Evolutionary conservation across 352 stramenopile genomes (phyloP).

Genomic region (Globisporangium parvum): DNA sequence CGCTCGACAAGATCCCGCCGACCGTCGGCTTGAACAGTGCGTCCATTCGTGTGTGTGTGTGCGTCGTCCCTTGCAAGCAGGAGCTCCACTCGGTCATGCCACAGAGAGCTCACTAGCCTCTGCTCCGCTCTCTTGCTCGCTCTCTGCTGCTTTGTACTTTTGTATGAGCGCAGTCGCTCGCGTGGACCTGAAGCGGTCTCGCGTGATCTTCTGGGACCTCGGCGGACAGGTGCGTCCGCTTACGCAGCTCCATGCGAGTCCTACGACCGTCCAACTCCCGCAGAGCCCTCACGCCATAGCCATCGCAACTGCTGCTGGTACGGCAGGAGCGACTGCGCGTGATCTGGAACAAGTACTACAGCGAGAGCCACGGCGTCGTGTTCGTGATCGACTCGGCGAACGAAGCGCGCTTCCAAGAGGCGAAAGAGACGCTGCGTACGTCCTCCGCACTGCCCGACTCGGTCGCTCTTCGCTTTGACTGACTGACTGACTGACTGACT

Average conservation of each 20-base stretch:
- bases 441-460: neutral
- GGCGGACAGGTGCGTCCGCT: constrained; percentile 62
- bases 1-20: constrained; percentile 88
- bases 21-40: constrained; percentile 89
- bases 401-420: constrained; percentile 82
- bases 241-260: neutral
- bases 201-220: constrained; percentile 91
- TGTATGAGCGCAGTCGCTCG: constrained; percentile 37
- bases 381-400: constrained; percentile 90
- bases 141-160: neutral
- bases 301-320: neutral
- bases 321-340: constrained; percentile 70
- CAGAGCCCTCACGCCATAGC: neutral
- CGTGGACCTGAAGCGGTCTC: constrained; percentile 78
- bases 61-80: neutral
- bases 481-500: neutral
- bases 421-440: constrained; percentile 78
- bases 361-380: constrained; percentile 87
- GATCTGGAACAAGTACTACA: constrained; percentile 94
- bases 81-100: neutral
- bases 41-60: constrained; percentile 9
- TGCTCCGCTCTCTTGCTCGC: too few species aligned
- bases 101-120: too few species aligned
- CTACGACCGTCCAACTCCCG: constrained; percentile 1
- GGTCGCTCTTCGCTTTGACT: neutral